A percentile compares a stretch with the other conserved stretches of the same genome.
phyloP scores from a whole-genome alignment of 2,329 filamentous ascomycete genomes.

The Tolypocladium album region DNA sequence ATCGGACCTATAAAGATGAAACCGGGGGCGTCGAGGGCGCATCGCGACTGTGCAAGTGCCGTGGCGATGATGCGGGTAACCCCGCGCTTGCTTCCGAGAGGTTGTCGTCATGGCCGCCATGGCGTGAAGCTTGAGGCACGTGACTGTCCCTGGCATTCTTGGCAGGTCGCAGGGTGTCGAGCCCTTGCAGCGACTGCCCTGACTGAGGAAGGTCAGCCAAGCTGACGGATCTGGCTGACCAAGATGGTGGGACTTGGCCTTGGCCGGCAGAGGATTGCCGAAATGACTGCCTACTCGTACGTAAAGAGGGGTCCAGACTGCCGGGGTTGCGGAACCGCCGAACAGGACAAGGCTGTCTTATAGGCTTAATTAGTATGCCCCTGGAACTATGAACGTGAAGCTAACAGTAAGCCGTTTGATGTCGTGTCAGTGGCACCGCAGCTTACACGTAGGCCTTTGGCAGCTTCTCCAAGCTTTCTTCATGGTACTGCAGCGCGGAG shows the following conservation, averaged over 20 bases:
- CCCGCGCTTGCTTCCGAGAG: no score
- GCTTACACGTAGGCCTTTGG: no score
- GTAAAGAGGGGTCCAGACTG: neutral
- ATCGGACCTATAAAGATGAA: neutral
- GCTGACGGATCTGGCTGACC: neutral
- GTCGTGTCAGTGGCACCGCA: no score
- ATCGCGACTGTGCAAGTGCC: neutral
- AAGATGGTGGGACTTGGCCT: neutral
- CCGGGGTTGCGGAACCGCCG: neutral
- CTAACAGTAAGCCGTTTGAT: neutral
- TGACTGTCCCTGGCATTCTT: neutral
- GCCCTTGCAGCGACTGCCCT: neutral
- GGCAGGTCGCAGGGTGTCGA: neutral
- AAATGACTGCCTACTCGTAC: neutral
- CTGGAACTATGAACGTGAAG: neutral
- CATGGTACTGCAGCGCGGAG: no score
- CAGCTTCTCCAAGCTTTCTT: no score
- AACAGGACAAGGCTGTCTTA: neutral
- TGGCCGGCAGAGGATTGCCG: neutral
- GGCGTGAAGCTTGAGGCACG: neutral
- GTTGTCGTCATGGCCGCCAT: no score
- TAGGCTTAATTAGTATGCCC: neutral
- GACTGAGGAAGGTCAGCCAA: neutral
- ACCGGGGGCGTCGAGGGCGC: neutral
- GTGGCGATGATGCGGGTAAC: no score